These are phyloP conservation scores for Sporothrix mexicana DNA, from an alignment of 2,329 filamentous ascomycete species.

Conservation along the genomic window DNA sequence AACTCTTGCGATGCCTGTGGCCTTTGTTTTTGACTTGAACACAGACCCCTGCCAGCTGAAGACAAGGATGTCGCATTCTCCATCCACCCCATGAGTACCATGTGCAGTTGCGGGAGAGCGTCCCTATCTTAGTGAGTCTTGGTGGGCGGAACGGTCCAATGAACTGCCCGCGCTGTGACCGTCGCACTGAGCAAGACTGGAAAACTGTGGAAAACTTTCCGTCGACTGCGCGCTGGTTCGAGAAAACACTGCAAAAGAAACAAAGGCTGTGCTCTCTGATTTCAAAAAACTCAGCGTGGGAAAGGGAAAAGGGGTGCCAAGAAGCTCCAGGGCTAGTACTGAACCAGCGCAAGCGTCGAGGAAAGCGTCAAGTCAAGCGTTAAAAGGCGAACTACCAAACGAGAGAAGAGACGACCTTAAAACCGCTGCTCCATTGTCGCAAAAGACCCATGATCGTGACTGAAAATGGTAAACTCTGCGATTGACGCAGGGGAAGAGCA, in stretches of 20 bases:
- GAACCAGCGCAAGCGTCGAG: constrained; percentile 25
- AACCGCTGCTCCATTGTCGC: too few relatives aligned
- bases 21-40: too few relatives aligned
- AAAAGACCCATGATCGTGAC: constrained; percentile 28
- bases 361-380: neutral
- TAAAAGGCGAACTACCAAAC: too few relatives aligned
- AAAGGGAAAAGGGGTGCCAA: constrained; percentile 23
- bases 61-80: neutral
- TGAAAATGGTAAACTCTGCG: constrained; percentile 27
- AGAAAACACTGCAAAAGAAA: neutral
- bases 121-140: constrained; percentile 13
- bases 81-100: neutral
- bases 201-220: constrained; percentile 11
- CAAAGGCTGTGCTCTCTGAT: too few relatives aligned
- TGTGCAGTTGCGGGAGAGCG: neutral
- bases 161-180: neutral
- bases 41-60: constrained; percentile 35
- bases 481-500: constrained; percentile 16
- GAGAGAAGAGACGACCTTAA: too few relatives aligned
- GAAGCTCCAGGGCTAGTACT: constrained; percentile 26
- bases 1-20: too few relatives aligned
- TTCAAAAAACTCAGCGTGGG: too few relatives aligned
- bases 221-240: neutral
- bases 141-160: neutral
- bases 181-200: too few relatives aligned